Evolutionary conservation across 2,329 filamentous ascomycete genomes (phyloP), one percentile per base, ranked within the genome.

Genomic region (Xylaria multiplex): DNA sequence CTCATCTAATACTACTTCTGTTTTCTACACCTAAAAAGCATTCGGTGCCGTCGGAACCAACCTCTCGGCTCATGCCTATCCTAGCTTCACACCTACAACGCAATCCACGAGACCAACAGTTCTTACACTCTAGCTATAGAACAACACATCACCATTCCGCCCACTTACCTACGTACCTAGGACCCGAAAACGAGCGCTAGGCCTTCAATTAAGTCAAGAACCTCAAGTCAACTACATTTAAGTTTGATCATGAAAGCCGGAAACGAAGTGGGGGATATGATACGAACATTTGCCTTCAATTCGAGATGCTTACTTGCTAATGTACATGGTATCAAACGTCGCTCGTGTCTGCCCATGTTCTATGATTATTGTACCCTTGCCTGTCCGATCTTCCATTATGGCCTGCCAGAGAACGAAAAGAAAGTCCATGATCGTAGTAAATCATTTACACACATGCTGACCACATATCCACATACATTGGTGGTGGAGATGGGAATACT

Each of bases 321-420:
- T 66, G 63, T 63, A 64, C 56, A 53, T 68, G 66, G 66, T 68
- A 68, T 68, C 66, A 66, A 66, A 66, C 66, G 64, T 66, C 19
- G 35, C 63, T 66, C 63, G 14, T 68, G 27, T 59, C 59, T 50
- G 63, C 59, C 59, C 11, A 64, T 63, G 54, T 57, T 37, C 8
- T 37, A 8, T 68, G 42, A 24, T n/a, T 49, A 49, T 30, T 19
- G 19, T 60, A 30, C 42, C 37, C 19, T 19, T 62, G 19, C 48
- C 48, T 49, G 2, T 32, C 53, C 42, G 40, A 42, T 62, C n/a
- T 30, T 30, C 27, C 52, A 48, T 50, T 37, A 45, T 45, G 52
- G 52, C 58, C 43, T 59, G 22, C 45, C 30, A 32, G 22, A 55
- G 32, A 58, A 48, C 45, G 48, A 35, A 66, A 46, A 55, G 22